Percentiles rank a stretch among this genome's conserved stretches.
These are phyloP conservation scores for Gaertneriomyces sp. DNA, from an alignment of 192 early-diverging fungal species.

Conservation along the genomic window DNA sequence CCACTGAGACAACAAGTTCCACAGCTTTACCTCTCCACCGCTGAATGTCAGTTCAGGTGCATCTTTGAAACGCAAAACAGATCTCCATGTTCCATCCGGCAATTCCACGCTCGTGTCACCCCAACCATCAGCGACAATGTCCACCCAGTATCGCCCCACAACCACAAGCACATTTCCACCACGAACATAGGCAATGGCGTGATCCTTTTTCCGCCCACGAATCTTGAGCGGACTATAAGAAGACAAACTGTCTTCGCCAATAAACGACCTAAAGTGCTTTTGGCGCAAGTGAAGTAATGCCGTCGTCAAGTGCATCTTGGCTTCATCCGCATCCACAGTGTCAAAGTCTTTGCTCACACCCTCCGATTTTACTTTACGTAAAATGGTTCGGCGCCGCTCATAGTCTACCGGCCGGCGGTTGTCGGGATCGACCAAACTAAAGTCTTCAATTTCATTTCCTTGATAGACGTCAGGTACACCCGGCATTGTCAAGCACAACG, in stretches of 20 bases:
- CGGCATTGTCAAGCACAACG: constrained; percentile 27
- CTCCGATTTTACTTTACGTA: constrained; percentile 12
- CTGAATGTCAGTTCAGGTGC: not conserved
- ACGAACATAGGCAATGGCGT: constrained; percentile 19
- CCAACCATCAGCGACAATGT: constrained; percentile 3
- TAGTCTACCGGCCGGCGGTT: constrained; percentile 28
- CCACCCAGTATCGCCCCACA: constrained; percentile 18
- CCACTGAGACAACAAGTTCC: constrained; percentile 6
- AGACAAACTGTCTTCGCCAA: constrained; percentile 12
- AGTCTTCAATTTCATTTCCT: constrained; percentile 29
- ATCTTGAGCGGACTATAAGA: constrained; percentile 11
- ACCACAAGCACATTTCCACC: constrained; percentile 14
- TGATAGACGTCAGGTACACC: constrained; percentile 32
- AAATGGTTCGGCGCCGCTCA: not conserved
- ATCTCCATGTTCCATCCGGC: constrained; percentile 19
- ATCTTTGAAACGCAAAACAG: constrained; percentile 7
- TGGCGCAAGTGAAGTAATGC: constrained; percentile 17
- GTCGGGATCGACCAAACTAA: constrained; percentile 25
- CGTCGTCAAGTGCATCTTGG: constrained; percentile 21
- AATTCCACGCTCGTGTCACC: constrained; percentile 8
- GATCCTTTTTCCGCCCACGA: constrained; percentile 2
- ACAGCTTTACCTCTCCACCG: constrained; percentile 10
- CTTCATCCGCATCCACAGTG: constrained; percentile 8
- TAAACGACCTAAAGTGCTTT: constrained; percentile 16
- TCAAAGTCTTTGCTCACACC: constrained; percentile 2